These are phyloP conservation scores for Cyberlindnera nakhonratchasimensis DNA, from an alignment of 805 yeast genomes.

Conservation along the genomic window DNA sequence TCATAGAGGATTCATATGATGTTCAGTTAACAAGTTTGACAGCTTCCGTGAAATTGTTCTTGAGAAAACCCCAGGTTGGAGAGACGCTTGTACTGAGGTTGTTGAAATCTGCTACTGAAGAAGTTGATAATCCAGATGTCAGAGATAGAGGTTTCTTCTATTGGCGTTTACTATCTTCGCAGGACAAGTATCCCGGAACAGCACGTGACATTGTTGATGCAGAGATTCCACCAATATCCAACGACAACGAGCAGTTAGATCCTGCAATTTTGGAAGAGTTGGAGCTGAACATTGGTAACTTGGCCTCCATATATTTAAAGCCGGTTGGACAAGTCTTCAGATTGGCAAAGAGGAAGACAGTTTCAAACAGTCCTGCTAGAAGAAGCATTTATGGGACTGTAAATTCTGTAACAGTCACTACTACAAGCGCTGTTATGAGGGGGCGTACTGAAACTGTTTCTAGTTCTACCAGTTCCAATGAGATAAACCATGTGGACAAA, in stretches of 20 bases:
- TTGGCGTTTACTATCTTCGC: slow-evolving; percentile 70
- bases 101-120: slow-evolving; percentile 69
- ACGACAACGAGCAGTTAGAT: slow-evolving; percentile 68
- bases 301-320: slow-evolving; percentile 80
- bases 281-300: slow-evolving; percentile 74
- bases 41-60: slow-evolving; percentile 66
- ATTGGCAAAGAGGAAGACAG: slow-evolving; percentile 46
- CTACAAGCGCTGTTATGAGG: slow-evolving; percentile 1
- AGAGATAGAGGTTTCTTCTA: slow-evolving; percentile 84
- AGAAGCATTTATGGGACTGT: slow-evolving; percentile 20
- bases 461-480: slow-evolving; percentile 6
- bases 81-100: slow-evolving; percentile 56
- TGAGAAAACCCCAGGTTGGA: slow-evolving; percentile 50
- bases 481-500: slow-evolving; percentile 9
- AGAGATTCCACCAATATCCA: slow-evolving; percentile 57
- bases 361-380: slow-evolving; percentile 51
- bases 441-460: slow-evolving; percentile 10
- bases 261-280: slow-evolving; percentile 72
- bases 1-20: slow-evolving; percentile 62
- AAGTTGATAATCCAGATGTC: slow-evolving; percentile 75
- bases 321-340: slow-evolving; percentile 83
- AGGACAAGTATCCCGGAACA: slow-evolving; percentile 37
- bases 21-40: slow-evolving; percentile 76
- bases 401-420: slow-evolving; percentile 1
- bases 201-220: slow-evolving; percentile 56